A percentile compares a stretch with the other conserved stretches of the same genome.
These are phyloP conservation scores for Pterulicium gracile DNA, from an alignment of 1,284 basidiomycete species.

Conservation along the genomic window DNA sequence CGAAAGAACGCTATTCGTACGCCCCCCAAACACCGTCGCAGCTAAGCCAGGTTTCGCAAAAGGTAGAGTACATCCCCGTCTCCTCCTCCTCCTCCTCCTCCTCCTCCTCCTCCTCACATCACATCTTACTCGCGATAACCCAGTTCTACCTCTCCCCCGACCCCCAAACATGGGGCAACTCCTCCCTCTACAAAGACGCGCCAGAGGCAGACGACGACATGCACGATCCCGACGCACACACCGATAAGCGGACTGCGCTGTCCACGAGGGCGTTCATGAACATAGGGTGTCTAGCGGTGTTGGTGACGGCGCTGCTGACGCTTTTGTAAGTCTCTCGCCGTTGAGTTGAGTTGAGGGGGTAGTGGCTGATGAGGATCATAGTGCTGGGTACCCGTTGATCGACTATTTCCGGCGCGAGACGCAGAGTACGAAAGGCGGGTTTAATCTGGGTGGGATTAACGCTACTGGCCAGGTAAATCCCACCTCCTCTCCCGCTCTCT, in stretches of 20 bases:
- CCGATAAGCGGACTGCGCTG: constrained; percentile 20
- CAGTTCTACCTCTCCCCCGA: constrained; percentile 45
- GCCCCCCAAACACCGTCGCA: no score
- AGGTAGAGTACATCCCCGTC: no score
- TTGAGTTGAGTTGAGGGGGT: not conserved
- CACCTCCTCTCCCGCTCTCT: no score
- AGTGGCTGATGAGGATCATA: constrained; percentile 6
- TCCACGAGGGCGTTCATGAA: constrained; percentile 26
- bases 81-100: no score
- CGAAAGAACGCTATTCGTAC: no score
- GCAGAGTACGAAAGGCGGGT: constrained; percentile 16
- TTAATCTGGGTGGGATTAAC: constrained; percentile 40
- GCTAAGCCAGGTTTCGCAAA: no score
- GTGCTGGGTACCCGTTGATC: constrained; percentile 37
- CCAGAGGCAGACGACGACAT: constrained; percentile 44
- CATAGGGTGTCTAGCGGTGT: constrained; percentile 28
- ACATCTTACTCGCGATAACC: no score
- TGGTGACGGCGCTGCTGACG: constrained; percentile 19
- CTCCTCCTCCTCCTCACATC: no score
- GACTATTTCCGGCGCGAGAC: constrained; percentile 20
- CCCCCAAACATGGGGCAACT: constrained; percentile 41
- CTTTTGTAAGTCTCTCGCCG: constrained; percentile 10
- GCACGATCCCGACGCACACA: constrained; percentile 36
- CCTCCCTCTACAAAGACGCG: constrained; percentile 29
- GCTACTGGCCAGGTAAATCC: constrained; percentile 24